phyloP scores from a whole-genome alignment of 306 rosid genomes.

The Prosopis cineraria region DNA sequence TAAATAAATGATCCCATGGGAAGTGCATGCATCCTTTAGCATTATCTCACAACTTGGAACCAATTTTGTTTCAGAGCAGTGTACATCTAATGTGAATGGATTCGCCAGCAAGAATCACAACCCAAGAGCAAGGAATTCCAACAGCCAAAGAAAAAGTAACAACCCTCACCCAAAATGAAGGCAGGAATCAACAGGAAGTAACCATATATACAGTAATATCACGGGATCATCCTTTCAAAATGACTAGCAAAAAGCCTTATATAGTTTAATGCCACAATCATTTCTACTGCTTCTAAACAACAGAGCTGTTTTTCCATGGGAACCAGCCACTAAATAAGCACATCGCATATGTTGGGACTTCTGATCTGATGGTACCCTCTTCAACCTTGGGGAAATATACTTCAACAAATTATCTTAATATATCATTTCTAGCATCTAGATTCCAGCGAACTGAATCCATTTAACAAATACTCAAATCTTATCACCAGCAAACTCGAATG shows the following conservation, averaged over 20 bases:
- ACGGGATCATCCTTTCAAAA: constrained; percentile 33
- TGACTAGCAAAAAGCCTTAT: constrained; percentile 33
- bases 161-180: constrained; percentile 32
- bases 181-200: constrained; percentile 20
- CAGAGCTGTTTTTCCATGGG: constrained; percentile 31
- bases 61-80: constrained; percentile 28
- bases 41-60: constrained; percentile 37
- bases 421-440: constrained; percentile 10
- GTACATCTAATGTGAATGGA: constrained; percentile 33
- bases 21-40: constrained; percentile 30
- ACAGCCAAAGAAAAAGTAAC: constrained; percentile 38
- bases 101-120: constrained; percentile 31
- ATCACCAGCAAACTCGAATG: constrained; percentile 32
- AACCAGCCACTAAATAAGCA: constrained; percentile 31
- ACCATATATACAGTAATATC: constrained; percentile 30
- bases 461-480: constrained; percentile 28
- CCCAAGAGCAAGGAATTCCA: constrained; percentile 30
- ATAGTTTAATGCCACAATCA: constrained; percentile 35
- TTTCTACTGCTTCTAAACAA: constrained; percentile 27
- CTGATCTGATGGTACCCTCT: constrained; percentile 21
- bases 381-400: constrained; percentile 20
- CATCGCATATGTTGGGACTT: constrained; percentile 6
- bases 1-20: constrained; percentile 16
- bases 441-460: constrained; percentile 33
- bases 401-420: constrained; percentile 16